Conservation (phyloP, 2,329 filamentous ascomycete species). For the Arthrobotrys musiformis region DNA sequence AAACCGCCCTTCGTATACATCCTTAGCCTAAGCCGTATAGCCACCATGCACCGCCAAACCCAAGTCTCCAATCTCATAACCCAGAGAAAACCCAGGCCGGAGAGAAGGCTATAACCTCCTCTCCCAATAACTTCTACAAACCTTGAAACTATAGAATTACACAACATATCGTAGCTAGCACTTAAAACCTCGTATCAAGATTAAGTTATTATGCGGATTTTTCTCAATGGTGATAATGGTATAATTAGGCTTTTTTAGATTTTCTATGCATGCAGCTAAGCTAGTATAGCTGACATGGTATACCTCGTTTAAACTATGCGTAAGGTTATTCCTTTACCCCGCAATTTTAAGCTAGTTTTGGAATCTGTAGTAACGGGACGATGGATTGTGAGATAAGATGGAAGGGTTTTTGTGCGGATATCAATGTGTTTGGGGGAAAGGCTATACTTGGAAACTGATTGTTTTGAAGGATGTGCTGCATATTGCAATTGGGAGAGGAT, state of each 20-base stretch:
- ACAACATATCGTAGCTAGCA: too few relatives aligned
- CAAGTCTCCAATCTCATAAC: too few relatives aligned
- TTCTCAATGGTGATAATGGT: not conserved
- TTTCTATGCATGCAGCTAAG: not conserved
- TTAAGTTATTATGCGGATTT: not conserved
- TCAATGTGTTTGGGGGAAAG: too few relatives aligned
- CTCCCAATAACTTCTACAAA: too few relatives aligned
- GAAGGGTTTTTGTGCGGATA: not conserved
- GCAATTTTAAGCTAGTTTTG: slow-evolving; percentile 13
- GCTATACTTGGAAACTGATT: too few relatives aligned
- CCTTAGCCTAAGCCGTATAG: too few relatives aligned
- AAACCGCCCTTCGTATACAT: not conserved
- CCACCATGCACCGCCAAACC: too few relatives aligned
- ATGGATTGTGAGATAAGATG: slow-evolving; percentile 4
- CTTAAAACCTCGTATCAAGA: not conserved
- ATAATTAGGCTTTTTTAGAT: not conserved
- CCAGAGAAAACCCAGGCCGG: too few relatives aligned
- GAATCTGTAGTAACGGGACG: slow-evolving; percentile 15
- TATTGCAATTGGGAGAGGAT: not conserved
- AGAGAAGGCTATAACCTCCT: too few relatives aligned
- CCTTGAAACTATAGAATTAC: not conserved
- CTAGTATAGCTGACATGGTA: too few relatives aligned
- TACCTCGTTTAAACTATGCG: too few relatives aligned
- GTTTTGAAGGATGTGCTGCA: too few relatives aligned
- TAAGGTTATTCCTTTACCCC: slow-evolving; percentile 17